Conservation (phyloP, 2,329 filamentous ascomycete genomes). For the Aspergillus ochraceoroseus region DNA sequence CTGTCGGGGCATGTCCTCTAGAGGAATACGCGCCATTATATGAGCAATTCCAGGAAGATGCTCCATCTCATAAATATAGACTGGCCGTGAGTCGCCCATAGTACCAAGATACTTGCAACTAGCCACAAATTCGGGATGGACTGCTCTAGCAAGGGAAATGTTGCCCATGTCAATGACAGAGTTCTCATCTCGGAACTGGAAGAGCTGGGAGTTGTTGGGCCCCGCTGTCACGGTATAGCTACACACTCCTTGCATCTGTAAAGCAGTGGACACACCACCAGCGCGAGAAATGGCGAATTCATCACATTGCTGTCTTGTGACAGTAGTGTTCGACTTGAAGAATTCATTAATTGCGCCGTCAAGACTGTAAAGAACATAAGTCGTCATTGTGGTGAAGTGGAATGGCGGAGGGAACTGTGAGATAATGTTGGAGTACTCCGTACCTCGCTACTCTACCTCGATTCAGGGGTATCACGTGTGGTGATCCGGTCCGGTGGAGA, state of each 20-base stretch:
- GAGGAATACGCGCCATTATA: constrained; percentile 14
- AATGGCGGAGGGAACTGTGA: too few species aligned
- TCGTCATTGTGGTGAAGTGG: background rate
- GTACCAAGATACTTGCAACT: constrained; percentile 16
- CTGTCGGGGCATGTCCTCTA: constrained; percentile 11
- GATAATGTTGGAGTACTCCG: too few species aligned
- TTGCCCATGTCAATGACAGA: constrained; percentile 5
- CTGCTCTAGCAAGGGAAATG: constrained; percentile 10
- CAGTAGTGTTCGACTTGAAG: constrained; percentile 10
- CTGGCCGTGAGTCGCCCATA: constrained; percentile 14
- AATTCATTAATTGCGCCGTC: constrained; percentile 14
- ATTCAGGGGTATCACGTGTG: too few species aligned
- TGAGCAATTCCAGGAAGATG: constrained; percentile 16
- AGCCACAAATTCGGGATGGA: constrained; percentile 7
- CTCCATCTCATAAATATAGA: constrained; percentile 21
- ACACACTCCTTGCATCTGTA: constrained; percentile 15
- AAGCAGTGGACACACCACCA: constrained; percentile 7
- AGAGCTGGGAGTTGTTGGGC: constrained; percentile 1
- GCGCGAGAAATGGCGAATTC: constrained; percentile 9
- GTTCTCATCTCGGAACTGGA: constrained; percentile 12
- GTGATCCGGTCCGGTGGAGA: too few species aligned
- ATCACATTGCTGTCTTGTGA: constrained; percentile 17
- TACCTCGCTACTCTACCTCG: too few species aligned
- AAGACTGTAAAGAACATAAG: constrained; percentile 1
- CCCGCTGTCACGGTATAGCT: constrained; percentile 14